phyloP scores from a whole-genome alignment of 352 stramenopile genomes.

The Aphanomyces euteiches region DNA sequence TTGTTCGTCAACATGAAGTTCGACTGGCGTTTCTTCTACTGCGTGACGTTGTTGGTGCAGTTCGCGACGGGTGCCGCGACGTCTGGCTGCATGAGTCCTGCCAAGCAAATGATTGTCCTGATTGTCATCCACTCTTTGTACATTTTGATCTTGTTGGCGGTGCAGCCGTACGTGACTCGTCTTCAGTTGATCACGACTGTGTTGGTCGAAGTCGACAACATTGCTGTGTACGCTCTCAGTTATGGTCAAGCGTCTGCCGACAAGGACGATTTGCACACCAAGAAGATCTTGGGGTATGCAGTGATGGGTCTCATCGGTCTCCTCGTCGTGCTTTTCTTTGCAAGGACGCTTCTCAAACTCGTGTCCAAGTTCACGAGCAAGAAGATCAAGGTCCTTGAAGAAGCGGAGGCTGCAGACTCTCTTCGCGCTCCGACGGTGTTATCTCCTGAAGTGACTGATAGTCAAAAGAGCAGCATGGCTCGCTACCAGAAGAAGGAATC shows the following conservation, averaged over 20 bases:
- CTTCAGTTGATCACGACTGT: not conserved
- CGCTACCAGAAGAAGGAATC: not conserved
- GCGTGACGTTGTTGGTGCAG: not conserved
- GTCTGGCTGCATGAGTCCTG: not conserved
- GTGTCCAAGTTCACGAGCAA: not conserved
- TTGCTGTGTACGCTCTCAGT: not conserved
- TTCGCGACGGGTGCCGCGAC: not conserved
- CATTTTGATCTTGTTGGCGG: not conserved
- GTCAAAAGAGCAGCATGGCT: not conserved
- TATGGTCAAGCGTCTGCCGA: not conserved
- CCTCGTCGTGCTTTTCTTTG: not conserved
- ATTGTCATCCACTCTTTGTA: not conserved
- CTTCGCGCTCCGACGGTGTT: not conserved
- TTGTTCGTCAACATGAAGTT: not conserved
- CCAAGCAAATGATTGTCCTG: not conserved
- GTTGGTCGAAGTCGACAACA: constrained; percentile 2
- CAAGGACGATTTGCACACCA: not conserved
- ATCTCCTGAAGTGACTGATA: not conserved
- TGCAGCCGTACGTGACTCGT: not conserved
- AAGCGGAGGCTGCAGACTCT: not conserved
- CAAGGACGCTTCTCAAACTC: not conserved
- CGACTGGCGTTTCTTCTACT: not conserved
- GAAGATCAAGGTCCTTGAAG: not conserved
- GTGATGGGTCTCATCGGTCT: not conserved
- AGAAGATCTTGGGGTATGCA: not conserved